These are phyloP conservation scores for Clonostachys rhizophaga DNA, from an alignment of 2,329 filamentous ascomycete genomes.

Conservation along the genomic window DNA sequence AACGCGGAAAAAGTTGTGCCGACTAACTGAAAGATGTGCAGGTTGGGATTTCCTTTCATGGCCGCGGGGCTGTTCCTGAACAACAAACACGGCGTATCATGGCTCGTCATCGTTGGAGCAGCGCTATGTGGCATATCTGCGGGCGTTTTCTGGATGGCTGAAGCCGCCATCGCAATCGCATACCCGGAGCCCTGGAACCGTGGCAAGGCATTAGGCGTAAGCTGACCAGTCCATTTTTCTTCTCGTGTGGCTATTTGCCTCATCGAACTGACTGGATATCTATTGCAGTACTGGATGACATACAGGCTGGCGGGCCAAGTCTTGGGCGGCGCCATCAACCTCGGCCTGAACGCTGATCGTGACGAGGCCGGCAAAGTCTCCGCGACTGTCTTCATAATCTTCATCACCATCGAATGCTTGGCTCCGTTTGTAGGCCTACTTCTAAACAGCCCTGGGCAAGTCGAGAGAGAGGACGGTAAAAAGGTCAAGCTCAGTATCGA, in stretches of 20 bases:
- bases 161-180: slow-evolving; percentile 5
- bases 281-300: slow-evolving; percentile 34
- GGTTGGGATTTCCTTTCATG: slow-evolving; percentile 41
- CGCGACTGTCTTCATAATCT: slow-evolving; percentile 59
- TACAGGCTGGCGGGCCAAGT: slow-evolving; percentile 34
- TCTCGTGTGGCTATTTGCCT: too few species aligned
- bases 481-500: slow-evolving; percentile 50
- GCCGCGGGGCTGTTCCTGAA: slow-evolving; percentile 41
- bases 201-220: too few species aligned
- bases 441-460: slow-evolving; percentile 49
- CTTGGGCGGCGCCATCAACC: slow-evolving; percentile 37
- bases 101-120: slow-evolving; percentile 44
- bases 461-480: slow-evolving; percentile 56
- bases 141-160: slow-evolving; percentile 33
- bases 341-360: slow-evolving; percentile 32
- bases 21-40: too few species aligned
- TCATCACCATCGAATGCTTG: slow-evolving; percentile 59
- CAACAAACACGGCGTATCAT: slow-evolving; percentile 43
- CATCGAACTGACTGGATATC: not conserved
- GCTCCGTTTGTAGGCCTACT: slow-evolving; percentile 56
- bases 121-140: slow-evolving; percentile 41
- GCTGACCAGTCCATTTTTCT: too few species aligned
- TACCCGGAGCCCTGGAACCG: slow-evolving; percentile 13
- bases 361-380: slow-evolving; percentile 54
- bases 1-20: too few species aligned